Percentiles rank a stretch among this genome's conserved stretches.
These are phyloP conservation scores for Aeminium ludgeri DNA, from an alignment of 495 filamentous ascomycete species.

Conservation along the genomic window DNA sequence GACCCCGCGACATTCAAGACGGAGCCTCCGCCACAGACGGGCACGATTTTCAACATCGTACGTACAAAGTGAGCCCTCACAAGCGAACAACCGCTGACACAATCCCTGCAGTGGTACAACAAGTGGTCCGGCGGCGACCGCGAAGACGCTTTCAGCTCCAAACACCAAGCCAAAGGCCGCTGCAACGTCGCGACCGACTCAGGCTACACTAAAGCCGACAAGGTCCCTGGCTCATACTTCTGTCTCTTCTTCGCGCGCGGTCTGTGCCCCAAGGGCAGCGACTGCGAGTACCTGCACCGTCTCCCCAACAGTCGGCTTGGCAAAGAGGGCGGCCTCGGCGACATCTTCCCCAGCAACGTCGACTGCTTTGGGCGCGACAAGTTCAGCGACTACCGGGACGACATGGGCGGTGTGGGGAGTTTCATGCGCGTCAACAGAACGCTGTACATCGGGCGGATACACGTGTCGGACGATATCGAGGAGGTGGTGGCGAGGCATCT, in stretches of 20 bases:
- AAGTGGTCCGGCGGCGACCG: constrained; percentile 91
- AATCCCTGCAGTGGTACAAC: constrained; percentile 53
- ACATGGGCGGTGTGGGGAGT: constrained; percentile 88
- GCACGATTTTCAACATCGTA: constrained; percentile 72
- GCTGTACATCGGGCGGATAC: constrained; percentile 80
- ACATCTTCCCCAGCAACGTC: constrained; percentile 74
- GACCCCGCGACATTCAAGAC: constrained; percentile 67
- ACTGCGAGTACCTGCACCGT: constrained; percentile 90
- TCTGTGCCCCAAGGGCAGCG: constrained; percentile 66
- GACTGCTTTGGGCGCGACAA: constrained; percentile 91
- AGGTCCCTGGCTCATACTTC: constrained; percentile 64
- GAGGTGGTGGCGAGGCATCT: constrained; percentile 92
- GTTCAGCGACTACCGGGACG: constrained; percentile 71
- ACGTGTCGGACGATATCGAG: constrained; percentile 94
- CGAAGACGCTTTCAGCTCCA: constrained; percentile 72
- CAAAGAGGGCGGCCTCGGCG: constrained; percentile 39
- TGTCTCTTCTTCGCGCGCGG: constrained; percentile 83
- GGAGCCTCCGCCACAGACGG: constrained; percentile 75
- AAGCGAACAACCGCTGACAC: not conserved
- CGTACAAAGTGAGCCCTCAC: not conserved
- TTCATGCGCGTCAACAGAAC: constrained; percentile 88
- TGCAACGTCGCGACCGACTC: constrained; percentile 69
- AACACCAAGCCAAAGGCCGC: constrained; percentile 54
- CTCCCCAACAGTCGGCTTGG: constrained; percentile 35
- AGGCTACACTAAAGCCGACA: constrained; percentile 82